These are phyloP conservation scores for Syzygium malaccense DNA, from an alignment of 441 rosid genomes.

Conservation along the genomic window DNA sequence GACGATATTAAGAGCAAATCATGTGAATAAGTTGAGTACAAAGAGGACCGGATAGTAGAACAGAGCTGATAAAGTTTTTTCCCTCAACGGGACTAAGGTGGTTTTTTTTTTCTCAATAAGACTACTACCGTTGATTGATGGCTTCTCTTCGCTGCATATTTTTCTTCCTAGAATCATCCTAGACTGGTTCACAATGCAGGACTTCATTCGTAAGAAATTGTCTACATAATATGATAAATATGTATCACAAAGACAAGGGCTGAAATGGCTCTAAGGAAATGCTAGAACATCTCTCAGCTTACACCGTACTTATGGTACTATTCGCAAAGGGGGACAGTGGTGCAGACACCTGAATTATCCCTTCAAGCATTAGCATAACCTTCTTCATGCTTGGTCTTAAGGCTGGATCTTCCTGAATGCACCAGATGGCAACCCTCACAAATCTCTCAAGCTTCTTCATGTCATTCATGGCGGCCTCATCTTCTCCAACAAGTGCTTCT, in stretches of 20 bases:
- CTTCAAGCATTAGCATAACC: slow-evolving; percentile 29
- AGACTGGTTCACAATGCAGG: neutral
- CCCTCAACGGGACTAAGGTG: neutral
- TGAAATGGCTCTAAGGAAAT: neutral
- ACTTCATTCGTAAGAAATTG: neutral
- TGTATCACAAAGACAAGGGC: neutral
- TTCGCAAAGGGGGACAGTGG: slow-evolving; percentile 18
- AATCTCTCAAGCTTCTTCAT: slow-evolving; percentile 26
- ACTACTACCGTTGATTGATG: neutral
- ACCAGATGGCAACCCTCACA: slow-evolving; percentile 29
- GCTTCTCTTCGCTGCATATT: neutral
- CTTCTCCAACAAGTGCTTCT: slow-evolving; percentile 14
- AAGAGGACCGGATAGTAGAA: neutral
- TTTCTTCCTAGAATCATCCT: neutral
- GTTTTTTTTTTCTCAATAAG: neutral
- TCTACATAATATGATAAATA: neutral
- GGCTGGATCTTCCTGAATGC: slow-evolving; percentile 21
- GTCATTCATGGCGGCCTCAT: slow-evolving; percentile 21
- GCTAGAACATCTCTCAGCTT: neutral
- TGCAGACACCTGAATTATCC: slow-evolving; percentile 9
- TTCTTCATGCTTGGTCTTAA: slow-evolving; percentile 28
- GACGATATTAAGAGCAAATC: neutral
- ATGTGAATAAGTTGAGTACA: neutral
- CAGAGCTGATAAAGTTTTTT: neutral
- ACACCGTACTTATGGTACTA: neutral